Evolutionary conservation across 129 eudicot genomes (phyloP).

Genomic region (Mikania micrantha): DNA sequence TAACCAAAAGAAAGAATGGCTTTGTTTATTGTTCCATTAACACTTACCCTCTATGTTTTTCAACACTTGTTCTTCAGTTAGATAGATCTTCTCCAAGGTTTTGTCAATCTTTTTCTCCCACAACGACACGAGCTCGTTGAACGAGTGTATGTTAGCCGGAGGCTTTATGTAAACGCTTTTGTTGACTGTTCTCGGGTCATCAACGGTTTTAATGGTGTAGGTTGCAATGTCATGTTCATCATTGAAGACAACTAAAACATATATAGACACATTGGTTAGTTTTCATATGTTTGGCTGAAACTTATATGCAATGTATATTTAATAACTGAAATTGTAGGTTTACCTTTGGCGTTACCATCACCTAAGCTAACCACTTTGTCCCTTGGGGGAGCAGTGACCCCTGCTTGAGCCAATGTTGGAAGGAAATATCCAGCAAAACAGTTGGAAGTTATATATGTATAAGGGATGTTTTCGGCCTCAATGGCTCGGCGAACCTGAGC

Average conservation of each 20-base stretch:
- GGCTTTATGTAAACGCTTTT: conserved; percentile 37
- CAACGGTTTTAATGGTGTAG: conserved; percentile 38
- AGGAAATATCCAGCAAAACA: conserved; percentile 34
- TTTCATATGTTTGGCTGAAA: no score
- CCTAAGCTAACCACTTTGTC: conserved; percentile 41
- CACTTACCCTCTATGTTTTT: conserved; percentile 34
- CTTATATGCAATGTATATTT: not conserved
- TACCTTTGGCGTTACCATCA: conserved; percentile 42
- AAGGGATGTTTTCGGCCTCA: conserved; percentile 36
- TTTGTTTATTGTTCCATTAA: not conserved
- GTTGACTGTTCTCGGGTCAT: conserved; percentile 43
- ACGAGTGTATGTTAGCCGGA: conserved; percentile 30
- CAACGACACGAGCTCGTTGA: conserved; percentile 35
- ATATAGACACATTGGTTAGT: not conserved
- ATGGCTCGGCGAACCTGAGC: conserved; percentile 28
- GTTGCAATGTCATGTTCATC: conserved; percentile 40
- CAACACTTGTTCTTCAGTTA: conserved; percentile 33
- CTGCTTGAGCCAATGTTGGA: conserved; percentile 31
- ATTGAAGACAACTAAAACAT: conserved; percentile 27
- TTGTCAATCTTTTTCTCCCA: conserved; percentile 48
- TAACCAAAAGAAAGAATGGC: not conserved
- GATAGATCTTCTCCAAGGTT: conserved; percentile 25
- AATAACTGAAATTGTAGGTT: not conserved
- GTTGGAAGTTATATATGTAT: conserved; percentile 26
- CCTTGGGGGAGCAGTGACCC: conserved; percentile 40